Conservation (phyloP, 1,139 yeast species). For the Lodderomyces elongisporus region DNA sequence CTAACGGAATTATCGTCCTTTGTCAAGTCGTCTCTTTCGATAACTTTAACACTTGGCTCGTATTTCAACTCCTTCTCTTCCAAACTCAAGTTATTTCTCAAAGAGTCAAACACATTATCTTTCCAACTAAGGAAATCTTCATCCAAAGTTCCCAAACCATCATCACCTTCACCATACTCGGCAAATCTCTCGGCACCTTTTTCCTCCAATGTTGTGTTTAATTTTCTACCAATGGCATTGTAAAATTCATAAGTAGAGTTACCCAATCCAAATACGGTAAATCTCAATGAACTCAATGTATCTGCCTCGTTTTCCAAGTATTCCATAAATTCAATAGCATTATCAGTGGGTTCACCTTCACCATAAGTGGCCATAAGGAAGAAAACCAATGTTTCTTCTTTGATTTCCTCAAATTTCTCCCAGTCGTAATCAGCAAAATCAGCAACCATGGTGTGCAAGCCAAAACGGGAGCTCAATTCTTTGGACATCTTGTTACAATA, state of each 20-base stretch:
- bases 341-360: slow-evolving; percentile 98
- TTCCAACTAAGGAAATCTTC: slow-evolving; percentile 95
- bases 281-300: slow-evolving; percentile 59
- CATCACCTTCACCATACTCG: slow-evolving; percentile 85
- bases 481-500: slow-evolving; percentile 87
- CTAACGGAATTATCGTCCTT: slow-evolving; percentile 46
- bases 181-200: slow-evolving; percentile 75
- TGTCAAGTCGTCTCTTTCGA: slow-evolving; percentile 25
- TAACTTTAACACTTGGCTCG: slow-evolving; percentile 64
- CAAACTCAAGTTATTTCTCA: slow-evolving; percentile 60
- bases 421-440: slow-evolving; percentile 83
- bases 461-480: slow-evolving; percentile 79
- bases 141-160: slow-evolving; percentile 90
- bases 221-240: slow-evolving; percentile 74
- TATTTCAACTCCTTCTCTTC: slow-evolving; percentile 74
- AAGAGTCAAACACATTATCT: slow-evolving; percentile 62
- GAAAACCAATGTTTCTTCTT: slow-evolving; percentile 52
- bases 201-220: slow-evolving; percentile 40
- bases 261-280: slow-evolving; percentile 83
- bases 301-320: slow-evolving; percentile 56
- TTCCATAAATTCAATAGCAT: slow-evolving; percentile 70
- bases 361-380: slow-evolving; percentile 92
- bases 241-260: slow-evolving; percentile 89
- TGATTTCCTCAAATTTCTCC: slow-evolving; percentile 60
- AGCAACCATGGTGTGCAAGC: slow-evolving; percentile 77